Base-by-base conservation (phyloP, 805 yeast genomes). In the Yarrowia hollandica region DNA sequence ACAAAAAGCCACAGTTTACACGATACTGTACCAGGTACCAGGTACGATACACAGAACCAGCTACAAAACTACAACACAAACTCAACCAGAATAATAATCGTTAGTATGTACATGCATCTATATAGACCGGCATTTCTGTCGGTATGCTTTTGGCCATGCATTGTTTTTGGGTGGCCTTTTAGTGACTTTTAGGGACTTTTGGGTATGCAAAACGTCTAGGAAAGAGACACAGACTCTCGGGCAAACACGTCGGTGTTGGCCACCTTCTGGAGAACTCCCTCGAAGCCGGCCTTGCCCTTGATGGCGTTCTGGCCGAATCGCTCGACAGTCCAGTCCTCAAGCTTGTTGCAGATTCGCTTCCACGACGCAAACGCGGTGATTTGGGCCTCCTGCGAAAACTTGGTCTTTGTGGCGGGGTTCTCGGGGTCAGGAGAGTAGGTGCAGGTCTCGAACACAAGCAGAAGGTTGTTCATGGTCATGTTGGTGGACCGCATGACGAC, bases 301-400 rank as follows among this genome's bases (percentile, higher is more conserved):
- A 73, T 73, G 14, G 98, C 97, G 71, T 92, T 92, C 69, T 88
- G 94, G 42, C 84, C 82, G 72, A 92, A 94, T 69, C 97, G 77
- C 67, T 88, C 88, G 5, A 89, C 86, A 0, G 91, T 82, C 96
- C 97, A 92, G 52, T 90, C 95, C 71, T 92, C 99, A 62, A 92
- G 77, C 71, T 87, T 85, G 68, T 83, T 87, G 70, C 96, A 86
- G 5, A 94, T 72, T 61, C 82, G 79, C 59, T 77, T 73, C 72
- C 90, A 79, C 2, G 86, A 76, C 8, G 90, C 88, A 71, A 84
- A 86, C 0, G 98, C 96, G 1, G 90, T 85, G 65, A 92, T 89
- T 63, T 87, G 90, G 0, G 99, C 99, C 63, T 80, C 82, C 72
- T 92, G 99, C 31, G 74, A 71, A 69, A 91, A 91, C 10, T 75